Percentiles rank a stretch among this genome's conserved stretches.
Evolutionary conservation across 1,139 yeast species (phyloP).

Genomic region (Protomyces macrosporus): DNA sequence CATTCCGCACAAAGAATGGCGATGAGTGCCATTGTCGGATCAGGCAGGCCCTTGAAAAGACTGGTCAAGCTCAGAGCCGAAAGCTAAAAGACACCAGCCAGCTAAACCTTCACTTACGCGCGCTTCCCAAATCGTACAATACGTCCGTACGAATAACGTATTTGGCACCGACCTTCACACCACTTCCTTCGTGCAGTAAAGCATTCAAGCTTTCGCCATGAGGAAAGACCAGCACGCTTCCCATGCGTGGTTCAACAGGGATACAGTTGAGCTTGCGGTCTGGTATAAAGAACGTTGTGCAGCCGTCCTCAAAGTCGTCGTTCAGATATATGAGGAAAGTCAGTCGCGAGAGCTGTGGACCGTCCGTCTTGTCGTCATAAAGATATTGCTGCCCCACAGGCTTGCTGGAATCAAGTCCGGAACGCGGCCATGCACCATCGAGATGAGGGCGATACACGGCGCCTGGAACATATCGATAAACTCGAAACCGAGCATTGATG

Average conservation of each 20-base stretch:
- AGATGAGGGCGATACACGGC: constrained; percentile 23
- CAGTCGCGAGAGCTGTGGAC: constrained; percentile 17
- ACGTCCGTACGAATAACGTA: constrained; percentile 25
- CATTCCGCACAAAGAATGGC: no score
- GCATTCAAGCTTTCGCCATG: constrained; percentile 21
- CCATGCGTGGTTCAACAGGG: constrained; percentile 20
- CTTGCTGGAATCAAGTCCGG: constrained; percentile 13
- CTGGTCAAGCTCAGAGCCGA: no score
- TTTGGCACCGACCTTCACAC: constrained; percentile 19
- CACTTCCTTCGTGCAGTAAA: constrained; percentile 22
- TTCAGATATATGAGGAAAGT: constrained; percentile 22
- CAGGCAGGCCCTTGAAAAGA: no score
- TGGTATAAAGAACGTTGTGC: constrained; percentile 22
- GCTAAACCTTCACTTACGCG: no score
- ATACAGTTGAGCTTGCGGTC: constrained; percentile 4
- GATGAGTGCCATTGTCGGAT: no score
- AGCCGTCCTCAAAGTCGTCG: constrained; percentile 22
- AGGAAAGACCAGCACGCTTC: constrained; percentile 23
- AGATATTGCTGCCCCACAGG: constrained; percentile 16
- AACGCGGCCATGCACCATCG: constrained; percentile 26
- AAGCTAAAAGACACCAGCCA: no score
- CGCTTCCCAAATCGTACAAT: constrained; percentile 1
- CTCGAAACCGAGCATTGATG: constrained; percentile 22
- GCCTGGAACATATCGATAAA: constrained; percentile 24
- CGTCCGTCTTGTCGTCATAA: constrained; percentile 13